Evolutionary conservation across 2,329 filamentous ascomycete species (phyloP), one percentile per base, ranked within the genome.

Genomic region (Diaporthe sp.): DNA sequence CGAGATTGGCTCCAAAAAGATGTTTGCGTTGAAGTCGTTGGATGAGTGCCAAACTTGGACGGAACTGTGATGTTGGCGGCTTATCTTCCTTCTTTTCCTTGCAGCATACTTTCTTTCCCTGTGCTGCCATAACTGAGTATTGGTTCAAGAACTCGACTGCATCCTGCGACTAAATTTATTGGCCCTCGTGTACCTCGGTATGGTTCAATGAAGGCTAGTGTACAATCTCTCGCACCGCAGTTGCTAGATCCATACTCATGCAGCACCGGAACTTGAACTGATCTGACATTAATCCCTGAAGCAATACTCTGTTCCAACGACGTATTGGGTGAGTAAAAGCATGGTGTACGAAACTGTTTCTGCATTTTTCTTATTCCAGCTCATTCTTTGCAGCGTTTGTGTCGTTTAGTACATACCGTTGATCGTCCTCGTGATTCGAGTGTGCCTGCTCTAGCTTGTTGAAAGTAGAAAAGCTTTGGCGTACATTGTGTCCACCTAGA

Each of bases 1-100:
- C 34, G 57, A 61, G 34, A 39, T 61, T 61, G 57, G 57, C 12
- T 61, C 57, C 19, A 42, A 61, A 13, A 61, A 17, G n/a, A 61
- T 61, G 57, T 61, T 61, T 25, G 57, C 34, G 12, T 15, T 61
- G 57, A 61, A 61, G 31, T 61, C 57, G 5, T 9, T 61, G 34
- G 57, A 34, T 17, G 57, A 61, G 10, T 61, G 57, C 10, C 34
- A 39, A 42, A 34, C 28, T 34, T 57, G 53, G 53, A 17, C 28
- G 8, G 53, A 28, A 34, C 15, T 57, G 53, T 57, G 17, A 57
- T 22, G 5, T 34, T 34, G 7, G 53, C 5, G 28, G 19, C 15
- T 31, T 34, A 3, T 22, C 28, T 34, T 34, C 6, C 28, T 34
- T 34, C 28, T 57, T 19, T 19, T 57, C 15, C 6, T 34, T 22